Conservation (phyloP, 306 rosid genomes). For the Prunus davidiana region DNA sequence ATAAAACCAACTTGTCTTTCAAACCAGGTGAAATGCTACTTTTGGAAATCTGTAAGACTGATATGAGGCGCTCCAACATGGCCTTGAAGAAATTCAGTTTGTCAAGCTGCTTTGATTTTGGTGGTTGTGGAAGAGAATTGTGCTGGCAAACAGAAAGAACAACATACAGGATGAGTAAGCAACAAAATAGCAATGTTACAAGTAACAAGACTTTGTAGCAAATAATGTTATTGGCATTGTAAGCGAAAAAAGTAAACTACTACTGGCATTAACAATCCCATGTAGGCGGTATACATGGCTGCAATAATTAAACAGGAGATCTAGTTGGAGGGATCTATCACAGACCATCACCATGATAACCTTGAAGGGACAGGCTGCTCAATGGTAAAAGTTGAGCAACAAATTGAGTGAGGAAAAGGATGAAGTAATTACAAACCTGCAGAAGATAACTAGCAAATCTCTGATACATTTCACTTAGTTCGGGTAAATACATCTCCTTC, state of each 20-base stretch:
- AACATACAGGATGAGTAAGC: constrained; percentile 10
- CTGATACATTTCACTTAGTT: constrained; percentile 56
- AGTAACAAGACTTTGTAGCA: neutral
- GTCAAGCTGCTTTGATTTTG: constrained; percentile 42
- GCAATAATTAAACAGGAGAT: neutral
- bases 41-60: constrained; percentile 46
- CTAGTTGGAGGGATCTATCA: neutral
- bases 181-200: neutral
- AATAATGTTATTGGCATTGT: neutral
- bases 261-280: neutral
- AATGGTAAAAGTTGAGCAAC: constrained; percentile 5
- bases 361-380: constrained; percentile 9
- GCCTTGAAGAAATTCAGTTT: constrained; percentile 41
- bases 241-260: too few relatives aligned
- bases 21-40: constrained; percentile 15
- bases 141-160: constrained; percentile 37
- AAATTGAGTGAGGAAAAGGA: neutral
- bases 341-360: neutral
- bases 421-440: constrained; percentile 46
- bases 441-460: constrained; percentile 46
- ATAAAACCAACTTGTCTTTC: constrained; percentile 44
- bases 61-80: constrained; percentile 43
- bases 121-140: constrained; percentile 54
- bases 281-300: neutral
- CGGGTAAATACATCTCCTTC: constrained; percentile 57